Evolutionary conservation across 768 basidiomycete species (phyloP).

Genomic region (Hericium alpestre): DNA sequence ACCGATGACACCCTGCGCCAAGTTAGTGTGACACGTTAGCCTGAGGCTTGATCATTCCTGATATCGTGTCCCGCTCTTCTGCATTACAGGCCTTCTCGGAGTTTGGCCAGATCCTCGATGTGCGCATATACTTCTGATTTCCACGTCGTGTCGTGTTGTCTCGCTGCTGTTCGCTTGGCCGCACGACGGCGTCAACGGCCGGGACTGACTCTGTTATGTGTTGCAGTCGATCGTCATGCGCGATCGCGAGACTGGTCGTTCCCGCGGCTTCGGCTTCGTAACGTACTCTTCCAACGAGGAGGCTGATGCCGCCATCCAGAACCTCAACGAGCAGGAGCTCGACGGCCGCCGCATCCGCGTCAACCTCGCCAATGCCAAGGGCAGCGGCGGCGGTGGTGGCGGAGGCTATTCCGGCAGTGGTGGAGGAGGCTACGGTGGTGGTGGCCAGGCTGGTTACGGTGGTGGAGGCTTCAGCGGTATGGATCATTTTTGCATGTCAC

Average conservation of each 20-base stretch:
- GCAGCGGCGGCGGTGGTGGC: constrained; percentile 40
- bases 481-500: neutral
- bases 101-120: constrained; percentile 83
- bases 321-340: constrained; percentile 82
- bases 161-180: neutral
- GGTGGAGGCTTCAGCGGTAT: constrained; percentile 10
- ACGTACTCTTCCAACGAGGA: constrained; percentile 54
- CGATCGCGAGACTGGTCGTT: constrained; percentile 95
- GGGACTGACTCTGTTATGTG: constrained; percentile 2
- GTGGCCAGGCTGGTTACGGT: constrained; percentile 15
- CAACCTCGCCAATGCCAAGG: constrained; percentile 71
- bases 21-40: constrained; percentile 59
- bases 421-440: constrained; percentile 19
- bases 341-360: constrained; percentile 87
- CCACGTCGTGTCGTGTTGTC: constrained; percentile 12
- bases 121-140: constrained; percentile 44
- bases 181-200: neutral
- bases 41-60: constrained; percentile 16
- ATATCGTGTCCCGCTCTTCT: constrained; percentile 38
- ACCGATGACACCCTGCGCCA: constrained; percentile 83
- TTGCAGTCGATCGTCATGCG: constrained; percentile 93
- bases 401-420: constrained; percentile 24
- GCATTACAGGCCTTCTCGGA: constrained; percentile 64
- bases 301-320: constrained; percentile 66
- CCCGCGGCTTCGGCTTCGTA: constrained; percentile 95